These are phyloP conservation scores for Boletus pseudo-olivaceus DNA, from an alignment of 768 basidiomycete species.

Conservation along the genomic window DNA sequence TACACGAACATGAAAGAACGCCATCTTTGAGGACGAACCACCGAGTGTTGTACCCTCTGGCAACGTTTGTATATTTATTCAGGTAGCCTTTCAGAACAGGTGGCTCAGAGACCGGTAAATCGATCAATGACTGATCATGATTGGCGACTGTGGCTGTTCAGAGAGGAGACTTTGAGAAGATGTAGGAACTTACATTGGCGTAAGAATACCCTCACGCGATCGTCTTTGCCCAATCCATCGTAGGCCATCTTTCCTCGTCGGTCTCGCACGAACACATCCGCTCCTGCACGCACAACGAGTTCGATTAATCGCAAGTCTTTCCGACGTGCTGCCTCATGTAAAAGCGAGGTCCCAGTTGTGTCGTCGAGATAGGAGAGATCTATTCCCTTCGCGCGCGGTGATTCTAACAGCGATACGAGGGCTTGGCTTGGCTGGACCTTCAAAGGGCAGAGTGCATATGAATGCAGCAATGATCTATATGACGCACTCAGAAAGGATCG, in stretches of 20 bases:
- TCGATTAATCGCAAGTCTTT: slow-evolving; percentile 81
- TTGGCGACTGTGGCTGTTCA: slow-evolving; percentile 57
- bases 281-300: slow-evolving; percentile 79
- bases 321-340: slow-evolving; percentile 84
- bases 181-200: slow-evolving; percentile 63
- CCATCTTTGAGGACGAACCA: slow-evolving; percentile 93
- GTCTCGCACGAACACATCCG: slow-evolving; percentile 86
- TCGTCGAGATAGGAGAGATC: slow-evolving; percentile 82
- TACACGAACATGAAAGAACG: slow-evolving; percentile 70
- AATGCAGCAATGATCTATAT: slow-evolving; percentile 67
- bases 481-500: slow-evolving; percentile 70
- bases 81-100: slow-evolving; percentile 72
- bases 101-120: slow-evolving; percentile 46
- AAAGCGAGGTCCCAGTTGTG: slow-evolving; percentile 67
- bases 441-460: slow-evolving; percentile 64
- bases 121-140: slow-evolving; percentile 70
- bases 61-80: slow-evolving; percentile 92
- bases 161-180: background rate
- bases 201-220: slow-evolving; percentile 77
- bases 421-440: slow-evolving; percentile 39
- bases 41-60: slow-evolving; percentile 81
- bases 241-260: slow-evolving; percentile 64
- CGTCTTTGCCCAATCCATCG: slow-evolving; percentile 73
- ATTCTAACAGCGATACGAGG: slow-evolving; percentile 58
- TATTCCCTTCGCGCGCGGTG: slow-evolving; percentile 64